phyloP scores from a whole-genome alignment of 2,329 filamentous ascomycete species.

The Apiospora malaysiana region DNA sequence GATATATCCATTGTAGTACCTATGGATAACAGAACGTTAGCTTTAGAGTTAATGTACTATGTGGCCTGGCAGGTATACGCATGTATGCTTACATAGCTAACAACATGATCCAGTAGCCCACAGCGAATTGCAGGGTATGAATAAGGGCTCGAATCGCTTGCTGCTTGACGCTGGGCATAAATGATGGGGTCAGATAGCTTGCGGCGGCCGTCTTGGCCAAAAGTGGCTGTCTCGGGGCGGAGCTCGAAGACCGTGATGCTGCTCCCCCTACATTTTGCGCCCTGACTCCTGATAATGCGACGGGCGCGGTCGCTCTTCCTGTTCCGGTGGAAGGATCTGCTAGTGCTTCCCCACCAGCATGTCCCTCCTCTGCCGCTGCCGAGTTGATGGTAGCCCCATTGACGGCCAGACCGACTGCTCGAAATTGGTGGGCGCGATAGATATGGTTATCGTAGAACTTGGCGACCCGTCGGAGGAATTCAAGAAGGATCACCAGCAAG shows the following conservation, averaged over 20 bases:
- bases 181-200: conserved; percentile 33
- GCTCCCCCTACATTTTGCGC: not conserved
- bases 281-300: not conserved
- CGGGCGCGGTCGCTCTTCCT: conserved; percentile 23
- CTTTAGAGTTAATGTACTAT: not conserved
- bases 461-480: conserved; percentile 71
- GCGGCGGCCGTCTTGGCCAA: not conserved
- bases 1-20: conserved; percentile 74
- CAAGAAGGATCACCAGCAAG: conserved; percentile 74
- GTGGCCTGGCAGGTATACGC: not conserved
- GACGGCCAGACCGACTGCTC: not conserved
- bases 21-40: conserved; percentile 44
- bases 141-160: conserved; percentile 70
- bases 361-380: conserved; percentile 25
- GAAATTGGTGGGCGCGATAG: conserved; percentile 53
- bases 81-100: conserved; percentile 34
- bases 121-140: conserved; percentile 73
- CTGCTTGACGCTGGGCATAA: conserved; percentile 67
- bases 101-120: conserved; percentile 83
- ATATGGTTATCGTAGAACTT: conserved; percentile 77
- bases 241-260: not conserved
- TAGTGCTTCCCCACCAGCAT: not conserved
- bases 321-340: not conserved
- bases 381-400: conserved; percentile 28
- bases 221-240: not conserved